phyloP scores from a whole-genome alignment of 73 alveolate genomes.

The Loxodes magnus region DNA sequence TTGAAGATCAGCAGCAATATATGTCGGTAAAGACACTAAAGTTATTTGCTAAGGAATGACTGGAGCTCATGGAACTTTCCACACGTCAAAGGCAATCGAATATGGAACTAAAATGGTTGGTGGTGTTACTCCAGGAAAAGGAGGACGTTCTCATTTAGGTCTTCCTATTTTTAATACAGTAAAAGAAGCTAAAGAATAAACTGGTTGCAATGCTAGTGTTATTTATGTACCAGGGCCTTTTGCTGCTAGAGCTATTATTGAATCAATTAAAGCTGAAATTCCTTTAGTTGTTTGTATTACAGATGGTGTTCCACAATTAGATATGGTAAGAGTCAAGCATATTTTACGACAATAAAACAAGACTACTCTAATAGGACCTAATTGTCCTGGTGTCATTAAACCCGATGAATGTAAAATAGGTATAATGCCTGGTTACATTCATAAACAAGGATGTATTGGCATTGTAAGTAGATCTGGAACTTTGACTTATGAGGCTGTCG shows the following conservation, averaged over 20 bases:
- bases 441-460: conserved; percentile 47
- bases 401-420: conserved; percentile 97
- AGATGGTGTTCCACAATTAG: conserved; percentile 94
- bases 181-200: conserved; percentile 67
- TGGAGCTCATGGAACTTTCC: conserved; percentile 95
- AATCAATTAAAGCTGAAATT: conserved; percentile 73
- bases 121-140: conserved; percentile 88
- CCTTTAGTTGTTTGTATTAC: conserved; percentile 87
- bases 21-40: conserved; percentile 90
- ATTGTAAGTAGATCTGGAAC: conserved; percentile 88
- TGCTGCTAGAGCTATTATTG: conserved; percentile 92
- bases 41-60: conserved; percentile 96
- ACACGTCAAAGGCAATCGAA: conserved; percentile 76
- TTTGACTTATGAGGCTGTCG: conserved; percentile 91
- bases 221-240: conserved; percentile 93
- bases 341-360: conserved; percentile 75
- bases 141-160: conserved; percentile 58
- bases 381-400: conserved; percentile 96
- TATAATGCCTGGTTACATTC: conserved; percentile 94
- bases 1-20: too few relatives aligned
- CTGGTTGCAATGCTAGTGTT: conserved; percentile 85
- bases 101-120: conserved; percentile 94
- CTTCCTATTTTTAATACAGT: conserved; percentile 69
- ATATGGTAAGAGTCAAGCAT: conserved; percentile 76
- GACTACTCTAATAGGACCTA: conserved; percentile 89